Conservation (phyloP, 2,329 filamentous ascomycete species). For the Huntiella omanensis region DNA sequence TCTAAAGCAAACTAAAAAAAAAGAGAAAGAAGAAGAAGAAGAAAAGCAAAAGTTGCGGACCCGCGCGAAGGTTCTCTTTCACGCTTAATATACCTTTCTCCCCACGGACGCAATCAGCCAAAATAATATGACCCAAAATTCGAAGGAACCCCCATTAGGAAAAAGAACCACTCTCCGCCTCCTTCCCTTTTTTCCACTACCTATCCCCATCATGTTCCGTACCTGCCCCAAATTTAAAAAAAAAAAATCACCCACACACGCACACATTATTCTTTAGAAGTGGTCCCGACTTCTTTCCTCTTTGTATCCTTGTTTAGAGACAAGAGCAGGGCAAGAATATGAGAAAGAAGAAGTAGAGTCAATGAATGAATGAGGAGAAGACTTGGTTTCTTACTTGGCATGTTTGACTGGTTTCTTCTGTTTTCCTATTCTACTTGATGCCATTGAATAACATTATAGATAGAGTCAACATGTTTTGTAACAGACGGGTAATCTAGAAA, state of each 20-base stretch:
- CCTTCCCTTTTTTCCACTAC: slow-evolving; percentile 3
- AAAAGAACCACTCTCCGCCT: background rate
- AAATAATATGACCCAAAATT: background rate
- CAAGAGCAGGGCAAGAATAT: too few relatives aligned
- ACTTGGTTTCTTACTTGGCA: too few relatives aligned
- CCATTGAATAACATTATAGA: too few relatives aligned
- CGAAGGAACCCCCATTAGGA: background rate
- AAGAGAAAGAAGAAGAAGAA: slow-evolving; percentile 15
- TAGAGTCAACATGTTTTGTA: too few relatives aligned
- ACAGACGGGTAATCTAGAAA: too few relatives aligned
- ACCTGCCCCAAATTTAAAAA: background rate
- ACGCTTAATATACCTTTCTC: slow-evolving; percentile 14
- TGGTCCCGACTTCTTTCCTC: background rate
- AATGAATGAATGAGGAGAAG: too few relatives aligned
- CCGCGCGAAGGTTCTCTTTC: too few relatives aligned
- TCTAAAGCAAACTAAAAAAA: slow-evolving; percentile 7
- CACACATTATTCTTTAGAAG: background rate
- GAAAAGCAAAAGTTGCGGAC: slow-evolving; percentile 9
- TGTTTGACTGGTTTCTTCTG: too few relatives aligned
- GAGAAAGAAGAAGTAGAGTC: too few relatives aligned
- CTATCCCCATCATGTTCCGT: background rate
- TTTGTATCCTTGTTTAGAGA: too few relatives aligned
- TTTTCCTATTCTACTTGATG: too few relatives aligned
- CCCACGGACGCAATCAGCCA: slow-evolving; percentile 23
- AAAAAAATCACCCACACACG: background rate